Base-by-base conservation (phyloP, 805 yeast genomes). In the Wickerhamiella hasegawae region DNA sequence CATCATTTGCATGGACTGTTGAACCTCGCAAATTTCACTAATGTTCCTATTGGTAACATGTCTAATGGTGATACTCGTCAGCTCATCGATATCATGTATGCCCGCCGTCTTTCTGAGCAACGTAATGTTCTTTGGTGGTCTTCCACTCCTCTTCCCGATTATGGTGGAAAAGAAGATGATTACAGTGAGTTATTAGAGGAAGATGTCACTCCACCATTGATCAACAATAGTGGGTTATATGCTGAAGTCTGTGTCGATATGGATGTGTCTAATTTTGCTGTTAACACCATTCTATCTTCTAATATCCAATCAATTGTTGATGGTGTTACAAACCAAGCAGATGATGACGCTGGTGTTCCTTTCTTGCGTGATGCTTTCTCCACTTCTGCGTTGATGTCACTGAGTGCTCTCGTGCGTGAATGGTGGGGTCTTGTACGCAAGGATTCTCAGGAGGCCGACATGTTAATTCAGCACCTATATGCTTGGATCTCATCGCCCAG, bases 341-440 rank as follows among this genome's bases (percentile, higher is more conserved):
- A 46, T 15, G 39, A 46, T 11, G 45, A 48, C 5, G n/a, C 23
- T 5, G 39, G 39, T 3, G 15, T 20, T 3, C 58, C 61, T 3
- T 70, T 85, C 45, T 78, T 87, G 11, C 81, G 76, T 45, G 93
- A 87, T 53, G 70, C 93, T 0, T 85, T 87, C 46, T 76, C 85
- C 9, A 66, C 74, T 0, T 71, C 79, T 1, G 80, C 95, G 2
- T 61, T 90, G 41, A 54, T 63, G 8, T 77, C 77, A 1, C 62
- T 90, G 37, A 69, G 92, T 49, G 54, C 66, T 5, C 60, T 90
- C 68, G 78, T 90, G 10, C 82, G 78, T 47, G 73, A 66, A 22
- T 83, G 95, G 95, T 87, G 96, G 94, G 92, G 83, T 48, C 78
- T 74, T 48, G 96, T 95, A 0, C 71, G 71, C 37, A 69, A 77